A percentile compares a stretch with the other conserved stretches of the same genome.
These are phyloP conservation scores for Tylopilus sp. DNA, from an alignment of 768 basidiomycete species.

Conservation along the genomic window DNA sequence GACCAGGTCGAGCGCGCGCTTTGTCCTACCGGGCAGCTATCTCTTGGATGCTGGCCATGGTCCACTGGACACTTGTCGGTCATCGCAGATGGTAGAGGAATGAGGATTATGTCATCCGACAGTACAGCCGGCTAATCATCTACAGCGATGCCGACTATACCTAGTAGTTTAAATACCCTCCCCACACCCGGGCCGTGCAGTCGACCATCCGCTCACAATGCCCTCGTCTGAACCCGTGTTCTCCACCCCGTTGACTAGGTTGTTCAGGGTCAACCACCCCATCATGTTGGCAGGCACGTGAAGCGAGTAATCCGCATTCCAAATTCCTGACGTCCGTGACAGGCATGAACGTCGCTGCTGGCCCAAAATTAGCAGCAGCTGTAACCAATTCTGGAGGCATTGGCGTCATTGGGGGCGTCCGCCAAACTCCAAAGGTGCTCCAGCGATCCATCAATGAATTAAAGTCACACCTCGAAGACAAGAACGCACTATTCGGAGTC, in stretches of 20 bases:
- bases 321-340: neutral
- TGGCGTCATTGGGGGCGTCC: conserved; percentile 84
- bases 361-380: conserved; percentile 78
- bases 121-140: neutral
- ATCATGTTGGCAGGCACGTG: conserved; percentile 71
- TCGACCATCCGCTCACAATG: conserved; percentile 38
- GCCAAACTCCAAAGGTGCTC: conserved; percentile 70
- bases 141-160: too few relatives aligned
- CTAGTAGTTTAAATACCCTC: neutral
- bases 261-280: conserved; percentile 79
- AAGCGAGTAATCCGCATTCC: neutral
- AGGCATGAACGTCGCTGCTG: conserved; percentile 82
- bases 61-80: conserved; percentile 49
- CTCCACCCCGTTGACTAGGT: conserved; percentile 66
- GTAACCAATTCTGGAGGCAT: conserved; percentile 91
- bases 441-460: conserved; percentile 66
- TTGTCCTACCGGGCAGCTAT: conserved; percentile 68
- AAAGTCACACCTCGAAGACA: conserved; percentile 70
- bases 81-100: conserved; percentile 11
- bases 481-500: conserved; percentile 75
- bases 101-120: conserved; percentile 17
- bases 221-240: conserved; percentile 65
- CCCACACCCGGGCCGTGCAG: too few relatives aligned
- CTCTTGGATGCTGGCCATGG: conserved; percentile 31
- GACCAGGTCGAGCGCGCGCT: conserved; percentile 45